Evolutionary conservation across 495 filamentous ascomycete species (phyloP), one percentile per base, ranked within the genome.

Genomic region (Penicillium alfredii): DNA sequence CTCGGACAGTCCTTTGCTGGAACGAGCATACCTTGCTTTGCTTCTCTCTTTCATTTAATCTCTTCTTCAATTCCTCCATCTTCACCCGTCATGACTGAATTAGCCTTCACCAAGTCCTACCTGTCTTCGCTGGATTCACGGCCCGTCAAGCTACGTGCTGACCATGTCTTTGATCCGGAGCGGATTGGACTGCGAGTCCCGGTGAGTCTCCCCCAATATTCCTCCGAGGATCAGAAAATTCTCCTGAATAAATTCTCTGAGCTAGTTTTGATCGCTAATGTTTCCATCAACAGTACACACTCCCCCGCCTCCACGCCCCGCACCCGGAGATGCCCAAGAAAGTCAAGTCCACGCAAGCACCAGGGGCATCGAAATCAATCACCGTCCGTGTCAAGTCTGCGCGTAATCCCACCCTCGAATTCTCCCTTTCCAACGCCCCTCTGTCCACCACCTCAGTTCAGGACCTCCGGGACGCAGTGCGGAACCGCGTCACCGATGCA

Each of bases 161-260:
- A 95, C 62, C 80, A 95, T 77, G 78, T 90, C 64, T 80, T 85
- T 57, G 85, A 95, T 53, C 76, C 85, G 20, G 79, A 78, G 49
- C 77, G 69, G 40, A 79, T 88, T 51, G 78, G 82, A 10, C 64
- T 79, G 19, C 76, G 77, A 34, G 66, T 72, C 20, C 79, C 86
- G 21, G 88, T 94, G 71, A 38, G 82, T 72, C 25, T 32, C 21
- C 8, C 33, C 32, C 13, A 25, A 20, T 28, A 34, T 38, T 39
- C 20, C 56, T 31, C 10, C 33, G n/a, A n/a, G n/a, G n/a, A n/a
- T n/a, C n/a, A n/a, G n/a, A n/a, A n/a, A n/a, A n/a, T n/a, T n/a
- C n/a, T n/a, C n/a, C n/a, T n/a, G n/a, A n/a, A n/a, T n/a, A n/a
- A n/a, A n/a, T n/a, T n/a, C n/a, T n/a, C n/a, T n/a, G n/a, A n/a